Evolutionary conservation across 805 yeast species (phyloP).

Genomic region (Gaillardinia entomophila): DNA sequence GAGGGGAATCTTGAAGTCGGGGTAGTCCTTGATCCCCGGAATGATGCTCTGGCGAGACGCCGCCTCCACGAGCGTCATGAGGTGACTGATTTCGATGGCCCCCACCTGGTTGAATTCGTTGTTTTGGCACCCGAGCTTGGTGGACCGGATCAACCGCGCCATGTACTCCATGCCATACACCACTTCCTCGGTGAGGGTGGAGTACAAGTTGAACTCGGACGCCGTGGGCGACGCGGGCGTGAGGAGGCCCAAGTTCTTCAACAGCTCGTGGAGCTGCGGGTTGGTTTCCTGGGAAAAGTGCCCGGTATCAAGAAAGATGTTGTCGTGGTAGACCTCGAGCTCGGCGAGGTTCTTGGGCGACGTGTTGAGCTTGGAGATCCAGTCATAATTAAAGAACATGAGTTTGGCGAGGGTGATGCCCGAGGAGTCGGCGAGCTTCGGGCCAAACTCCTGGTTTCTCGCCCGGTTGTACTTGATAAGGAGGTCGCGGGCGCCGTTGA

Average conservation of each 20-base stretch:
- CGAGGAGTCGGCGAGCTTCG: conserved; percentile 4
- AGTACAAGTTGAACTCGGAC: conserved; percentile 9
- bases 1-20: conserved; percentile 4
- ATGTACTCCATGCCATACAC: conserved; percentile 6
- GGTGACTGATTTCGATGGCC: conserved; percentile 8
- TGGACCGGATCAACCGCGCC: conserved; percentile 4
- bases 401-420: conserved; percentile 12
- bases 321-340: conserved; percentile 6
- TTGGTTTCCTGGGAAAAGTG: conserved; percentile 2
- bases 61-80: conserved; percentile 7
- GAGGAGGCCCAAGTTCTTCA: conserved; percentile 7
- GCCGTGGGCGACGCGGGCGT: conserved; percentile 7
- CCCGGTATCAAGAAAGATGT: conserved; percentile 4
- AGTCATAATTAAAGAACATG: conserved; percentile 12
- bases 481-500: conserved; percentile 20
- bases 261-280: conserved; percentile 4
- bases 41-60: conserved; percentile 9
- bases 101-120: conserved; percentile 3
- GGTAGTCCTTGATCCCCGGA: conserved; percentile 6
- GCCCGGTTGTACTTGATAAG: conserved; percentile 12
- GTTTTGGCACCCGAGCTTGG: conserved; percentile 2
- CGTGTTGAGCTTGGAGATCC: conserved; percentile 10
- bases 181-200: conserved; percentile 7
- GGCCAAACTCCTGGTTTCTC: neutral
- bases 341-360: conserved; percentile 5